phyloP scores from a whole-genome alignment of 805 yeast species.

The Candida succiphila region DNA sequence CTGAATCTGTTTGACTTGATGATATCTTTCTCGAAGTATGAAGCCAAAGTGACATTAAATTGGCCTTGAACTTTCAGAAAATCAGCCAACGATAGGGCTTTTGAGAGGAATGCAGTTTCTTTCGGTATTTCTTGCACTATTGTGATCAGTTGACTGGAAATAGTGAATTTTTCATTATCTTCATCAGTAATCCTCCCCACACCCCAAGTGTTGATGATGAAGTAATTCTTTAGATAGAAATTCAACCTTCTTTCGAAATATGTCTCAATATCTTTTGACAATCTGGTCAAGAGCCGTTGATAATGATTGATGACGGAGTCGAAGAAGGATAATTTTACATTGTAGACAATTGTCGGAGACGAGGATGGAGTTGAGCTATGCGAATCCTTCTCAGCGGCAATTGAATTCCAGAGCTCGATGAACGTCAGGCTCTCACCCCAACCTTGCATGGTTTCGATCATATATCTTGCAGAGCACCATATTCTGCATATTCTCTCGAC shows the following conservation, averaged over 20 bases:
- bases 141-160: conserved; percentile 13
- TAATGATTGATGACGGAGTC: conserved; percentile 32
- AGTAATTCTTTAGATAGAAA: conserved; percentile 25
- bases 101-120: conserved; percentile 20
- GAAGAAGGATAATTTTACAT: conserved; percentile 28
- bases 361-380: too few species aligned
- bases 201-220: conserved; percentile 21
- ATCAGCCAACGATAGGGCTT: conserved; percentile 21
- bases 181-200: neutral
- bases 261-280: conserved; percentile 17
- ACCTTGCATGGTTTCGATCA: conserved; percentile 25
- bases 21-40: conserved; percentile 27
- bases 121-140: conserved; percentile 16
- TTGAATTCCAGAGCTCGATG: conserved; percentile 29
- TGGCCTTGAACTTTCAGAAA: conserved; percentile 14
- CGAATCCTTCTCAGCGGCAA: conserved; percentile 8
- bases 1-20: conserved; percentile 28
- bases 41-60: conserved; percentile 20
- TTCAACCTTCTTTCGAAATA: conserved; percentile 28
- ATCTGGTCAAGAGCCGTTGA: conserved; percentile 18
- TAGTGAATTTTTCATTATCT: conserved; percentile 1
- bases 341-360: too few species aligned
- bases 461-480: conserved; percentile 25
- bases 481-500: conserved; percentile 32
- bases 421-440: conserved; percentile 36